phyloP scores from a whole-genome alignment of 495 filamentous ascomycete genomes.

The Jackrogersella multiformis region DNA sequence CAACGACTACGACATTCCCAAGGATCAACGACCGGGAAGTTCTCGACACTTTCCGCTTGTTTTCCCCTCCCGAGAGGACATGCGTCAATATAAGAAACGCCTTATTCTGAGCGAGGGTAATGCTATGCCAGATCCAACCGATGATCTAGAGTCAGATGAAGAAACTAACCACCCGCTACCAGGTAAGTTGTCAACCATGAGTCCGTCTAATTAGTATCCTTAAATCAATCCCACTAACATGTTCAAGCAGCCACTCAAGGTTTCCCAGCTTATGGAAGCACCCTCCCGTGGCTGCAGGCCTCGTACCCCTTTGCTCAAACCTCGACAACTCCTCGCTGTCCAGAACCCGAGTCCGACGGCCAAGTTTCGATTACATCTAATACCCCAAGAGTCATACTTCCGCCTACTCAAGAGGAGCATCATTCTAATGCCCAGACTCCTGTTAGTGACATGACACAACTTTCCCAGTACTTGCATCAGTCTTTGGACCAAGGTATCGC shows the following conservation, averaged over 20 bases:
- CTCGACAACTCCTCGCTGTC: neutral
- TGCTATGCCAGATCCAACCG: no score
- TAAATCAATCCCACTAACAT: neutral
- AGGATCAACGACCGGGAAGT: neutral
- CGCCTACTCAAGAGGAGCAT: neutral
- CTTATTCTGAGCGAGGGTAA: neutral
- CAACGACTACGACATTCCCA: neutral
- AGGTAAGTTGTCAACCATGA: neutral
- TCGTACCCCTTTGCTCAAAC: neutral
- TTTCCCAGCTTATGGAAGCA: neutral
- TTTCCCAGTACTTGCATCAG: neutral
- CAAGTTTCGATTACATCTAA: neutral
- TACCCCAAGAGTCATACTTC: neutral
- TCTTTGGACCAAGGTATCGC: neutral
- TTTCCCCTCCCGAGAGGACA: neutral
- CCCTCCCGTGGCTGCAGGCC: neutral
- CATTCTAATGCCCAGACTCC: neutral
- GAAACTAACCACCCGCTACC: neutral
- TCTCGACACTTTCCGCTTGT: conserved; percentile 6
- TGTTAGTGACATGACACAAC: neutral
- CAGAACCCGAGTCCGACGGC: neutral
- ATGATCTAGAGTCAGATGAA: no score
- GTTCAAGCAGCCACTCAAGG: neutral
- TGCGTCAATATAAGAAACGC: neutral
- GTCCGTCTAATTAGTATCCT: neutral